Percentiles rank a stretch among this genome's conserved stretches.
phyloP scores from a whole-genome alignment of 2,329 filamentous ascomycete genomes.

The Aspergillus vadensis region DNA sequence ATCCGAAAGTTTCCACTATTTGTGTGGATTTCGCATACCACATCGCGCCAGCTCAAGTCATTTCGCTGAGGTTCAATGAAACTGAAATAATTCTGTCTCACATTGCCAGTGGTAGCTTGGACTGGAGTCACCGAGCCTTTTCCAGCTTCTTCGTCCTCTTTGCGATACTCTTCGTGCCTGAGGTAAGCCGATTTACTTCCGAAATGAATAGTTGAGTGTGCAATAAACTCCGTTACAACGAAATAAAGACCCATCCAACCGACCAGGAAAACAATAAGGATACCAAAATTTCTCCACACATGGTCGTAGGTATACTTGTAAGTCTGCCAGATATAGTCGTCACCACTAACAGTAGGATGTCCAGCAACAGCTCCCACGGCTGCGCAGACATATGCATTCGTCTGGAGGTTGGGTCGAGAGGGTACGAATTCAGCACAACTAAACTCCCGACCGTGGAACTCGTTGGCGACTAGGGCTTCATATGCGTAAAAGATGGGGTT shows the following conservation, averaged over 20 bases:
- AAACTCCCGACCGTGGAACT: conserved; percentile 70
- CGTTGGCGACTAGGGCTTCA: conserved; percentile 79
- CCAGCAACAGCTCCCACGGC: conserved; percentile 60
- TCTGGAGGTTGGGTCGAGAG: conserved; percentile 41
- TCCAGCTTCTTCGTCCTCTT: conserved; percentile 8
- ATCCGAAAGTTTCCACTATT: conserved; percentile 72
- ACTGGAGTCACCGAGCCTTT: not conserved
- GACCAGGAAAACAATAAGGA: conserved; percentile 64
- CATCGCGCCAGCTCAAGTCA: conserved; percentile 79
- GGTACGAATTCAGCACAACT: conserved; percentile 51
- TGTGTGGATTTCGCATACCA: conserved; percentile 77
- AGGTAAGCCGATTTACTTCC: conserved; percentile 12
- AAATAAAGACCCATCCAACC: conserved; percentile 65
- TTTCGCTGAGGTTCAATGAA: conserved; percentile 63
- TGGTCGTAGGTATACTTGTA: conserved; percentile 61
- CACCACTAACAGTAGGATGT: conserved; percentile 57
- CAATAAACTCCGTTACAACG: conserved; percentile 38
- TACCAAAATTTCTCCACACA: conserved; percentile 70
- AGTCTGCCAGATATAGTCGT: conserved; percentile 56
- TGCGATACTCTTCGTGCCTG: not conserved
- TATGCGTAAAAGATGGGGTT: conserved; percentile 80
- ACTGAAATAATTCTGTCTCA: not conserved
- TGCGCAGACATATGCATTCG: conserved; percentile 56
- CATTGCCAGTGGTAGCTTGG: not conserved
- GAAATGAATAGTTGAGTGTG: conserved; percentile 69